A percentile compares a stretch with the other conserved stretches of the same genome.
phyloP scores from a whole-genome alignment of 1,284 basidiomycete genomes.

The Marasmius sp. region DNA sequence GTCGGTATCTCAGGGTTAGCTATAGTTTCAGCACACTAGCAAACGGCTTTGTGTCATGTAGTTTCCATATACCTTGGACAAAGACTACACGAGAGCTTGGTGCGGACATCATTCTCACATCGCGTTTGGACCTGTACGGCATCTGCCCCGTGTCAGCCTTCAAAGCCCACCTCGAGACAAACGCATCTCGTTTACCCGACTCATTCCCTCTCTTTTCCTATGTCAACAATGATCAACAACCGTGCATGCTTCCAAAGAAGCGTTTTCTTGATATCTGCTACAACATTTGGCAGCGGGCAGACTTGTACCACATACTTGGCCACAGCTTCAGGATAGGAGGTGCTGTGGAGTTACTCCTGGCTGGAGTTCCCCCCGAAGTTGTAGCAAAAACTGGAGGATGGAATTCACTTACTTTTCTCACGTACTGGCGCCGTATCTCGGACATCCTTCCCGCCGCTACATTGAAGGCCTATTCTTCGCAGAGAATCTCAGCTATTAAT shows the following conservation, averaged over 20 bases:
- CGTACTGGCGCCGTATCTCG: conserved; percentile 21
- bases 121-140: not conserved
- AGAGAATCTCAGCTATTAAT: too few relatives aligned
- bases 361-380: conserved; percentile 23
- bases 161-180: not conserved
- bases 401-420: conserved; percentile 27
- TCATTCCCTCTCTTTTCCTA: not conserved
- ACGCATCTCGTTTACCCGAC: not conserved
- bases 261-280: conserved; percentile 16
- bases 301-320: conserved; percentile 13
- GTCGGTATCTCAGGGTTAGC: not conserved
- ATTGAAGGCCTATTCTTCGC: too few relatives aligned
- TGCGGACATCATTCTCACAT: not conserved
- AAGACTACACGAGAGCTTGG: not conserved
- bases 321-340: conserved; percentile 31
- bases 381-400: conserved; percentile 26
- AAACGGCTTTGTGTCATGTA: not conserved
- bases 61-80: not conserved
- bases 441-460: too few relatives aligned
- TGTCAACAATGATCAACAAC: not conserved
- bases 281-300: conserved; percentile 12
- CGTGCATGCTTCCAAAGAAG: conserved; percentile 3
- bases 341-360: conserved; percentile 22
- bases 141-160: not conserved
- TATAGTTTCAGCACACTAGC: not conserved